Percentiles rank a stretch among this genome's conserved stretches.
phyloP scores from a whole-genome alignment of 305 asterid genomes.

The Fraxinus sp. region DNA sequence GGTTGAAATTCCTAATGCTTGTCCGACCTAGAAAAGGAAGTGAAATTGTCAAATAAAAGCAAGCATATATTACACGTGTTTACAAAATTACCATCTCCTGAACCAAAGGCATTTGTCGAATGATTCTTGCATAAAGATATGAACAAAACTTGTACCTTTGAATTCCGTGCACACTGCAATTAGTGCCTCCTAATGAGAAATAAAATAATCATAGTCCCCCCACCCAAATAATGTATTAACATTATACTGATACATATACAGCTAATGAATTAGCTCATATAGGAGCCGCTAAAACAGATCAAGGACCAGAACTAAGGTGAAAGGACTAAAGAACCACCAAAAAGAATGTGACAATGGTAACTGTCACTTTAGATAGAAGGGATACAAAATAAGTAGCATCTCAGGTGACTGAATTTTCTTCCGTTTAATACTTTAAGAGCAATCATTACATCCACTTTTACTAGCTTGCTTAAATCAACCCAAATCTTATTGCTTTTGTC shows the following conservation, averaged over 20 bases:
- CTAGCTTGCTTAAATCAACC: neutral
- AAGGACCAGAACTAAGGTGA: neutral
- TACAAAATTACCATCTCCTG: neutral
- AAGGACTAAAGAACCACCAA: neutral
- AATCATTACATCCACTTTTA: neutral
- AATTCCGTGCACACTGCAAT: neutral
- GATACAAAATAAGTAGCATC: neutral
- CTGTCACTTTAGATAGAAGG: neutral
- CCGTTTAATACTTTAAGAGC: neutral
- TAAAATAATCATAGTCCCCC: neutral
- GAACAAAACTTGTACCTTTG: neutral
- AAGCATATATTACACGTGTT: neutral
- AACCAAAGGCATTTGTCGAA: neutral
- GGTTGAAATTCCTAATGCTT: conserved; percentile 83
- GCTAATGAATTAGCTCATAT: neutral
- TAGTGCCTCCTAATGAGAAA: neutral
- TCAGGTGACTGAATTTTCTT: neutral
- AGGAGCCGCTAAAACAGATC: neutral
- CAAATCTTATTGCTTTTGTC: neutral
- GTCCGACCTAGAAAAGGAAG: conserved; percentile 66
- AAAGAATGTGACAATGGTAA: neutral
- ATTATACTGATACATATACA: neutral
- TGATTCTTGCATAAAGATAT: neutral
- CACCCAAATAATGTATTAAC: neutral
- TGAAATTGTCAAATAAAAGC: neutral